Conservation (phyloP, 257 asterid genomes). For the Solanum habrochaites region DNA sequence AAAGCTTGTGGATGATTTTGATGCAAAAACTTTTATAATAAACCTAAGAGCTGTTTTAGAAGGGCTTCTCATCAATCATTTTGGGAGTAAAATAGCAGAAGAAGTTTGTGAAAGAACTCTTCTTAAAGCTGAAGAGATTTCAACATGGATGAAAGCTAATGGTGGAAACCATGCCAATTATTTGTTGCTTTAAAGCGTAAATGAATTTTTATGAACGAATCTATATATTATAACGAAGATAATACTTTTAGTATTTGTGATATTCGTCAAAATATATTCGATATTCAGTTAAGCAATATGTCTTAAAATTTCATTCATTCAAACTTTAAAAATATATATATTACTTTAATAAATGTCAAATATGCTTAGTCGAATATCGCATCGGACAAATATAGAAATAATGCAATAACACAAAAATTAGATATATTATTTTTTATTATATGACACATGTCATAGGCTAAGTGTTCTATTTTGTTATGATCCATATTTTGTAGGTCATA, state of each 20-base stretch:
- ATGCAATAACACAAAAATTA: background rate
- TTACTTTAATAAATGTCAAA: background rate
- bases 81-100: conserved; percentile 3
- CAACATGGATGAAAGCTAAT: background rate
- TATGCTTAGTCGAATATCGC: background rate
- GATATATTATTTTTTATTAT: no score
- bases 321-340: no score
- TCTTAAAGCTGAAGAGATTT: conserved; percentile 1
- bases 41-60: conserved; percentile 5
- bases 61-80: conserved; percentile 8
- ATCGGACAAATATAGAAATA: no score
- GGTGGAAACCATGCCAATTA: background rate
- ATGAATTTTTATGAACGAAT: background rate
- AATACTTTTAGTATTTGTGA: no score
- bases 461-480: background rate
- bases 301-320: fast-evolving
- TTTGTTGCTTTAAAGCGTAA: conserved; percentile 16
- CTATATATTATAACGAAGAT: no score
- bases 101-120: background rate
- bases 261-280: no score
- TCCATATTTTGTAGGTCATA: background rate
- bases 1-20: background rate
- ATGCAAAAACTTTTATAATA: background rate
- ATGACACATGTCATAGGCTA: background rate
- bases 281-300: background rate